Percentiles rank a stretch among this genome's conserved stretches.
Evolutionary conservation across 176 grass and related monocot species (phyloP).

Genomic region (Carex pumila): DNA sequence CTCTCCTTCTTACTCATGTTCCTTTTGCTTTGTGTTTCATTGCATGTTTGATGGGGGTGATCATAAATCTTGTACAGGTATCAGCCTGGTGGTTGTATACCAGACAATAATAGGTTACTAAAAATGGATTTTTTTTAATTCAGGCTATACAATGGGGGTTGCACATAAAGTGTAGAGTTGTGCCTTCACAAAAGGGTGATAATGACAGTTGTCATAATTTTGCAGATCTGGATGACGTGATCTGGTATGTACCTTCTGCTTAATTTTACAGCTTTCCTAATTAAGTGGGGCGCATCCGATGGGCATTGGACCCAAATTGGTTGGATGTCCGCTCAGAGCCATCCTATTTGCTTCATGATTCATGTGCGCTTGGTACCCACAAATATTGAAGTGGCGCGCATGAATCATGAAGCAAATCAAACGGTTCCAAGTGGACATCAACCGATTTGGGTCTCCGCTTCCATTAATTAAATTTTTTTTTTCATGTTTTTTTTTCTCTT

Average conservation of each 20-base stretch:
- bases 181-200: constrained; percentile 18
- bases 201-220: constrained; percentile 16
- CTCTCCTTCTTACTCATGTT: neutral
- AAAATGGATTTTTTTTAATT: neutral
- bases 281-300: no score
- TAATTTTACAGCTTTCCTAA: neutral
- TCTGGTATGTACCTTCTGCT: constrained; percentile 53
- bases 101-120: neutral
- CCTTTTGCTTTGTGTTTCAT: neutral
- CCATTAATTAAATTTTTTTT: neutral
- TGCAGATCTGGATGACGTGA: constrained; percentile 39
- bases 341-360: no score
- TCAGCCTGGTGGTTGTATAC: neutral
- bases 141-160: constrained; percentile 57
- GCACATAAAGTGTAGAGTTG: constrained; percentile 60
- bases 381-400: no score
- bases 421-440: no score
- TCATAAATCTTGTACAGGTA: neutral
- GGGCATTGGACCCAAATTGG: no score
- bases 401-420: no score
- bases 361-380: no score
- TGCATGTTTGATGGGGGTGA: neutral
- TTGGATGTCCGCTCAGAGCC: no score
- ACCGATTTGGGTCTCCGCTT: no score
- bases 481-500: constrained; percentile 5